These are phyloP conservation scores for Sugiyamaella marilandica DNA, from an alignment of 805 yeast species.

Conservation along the genomic window DNA sequence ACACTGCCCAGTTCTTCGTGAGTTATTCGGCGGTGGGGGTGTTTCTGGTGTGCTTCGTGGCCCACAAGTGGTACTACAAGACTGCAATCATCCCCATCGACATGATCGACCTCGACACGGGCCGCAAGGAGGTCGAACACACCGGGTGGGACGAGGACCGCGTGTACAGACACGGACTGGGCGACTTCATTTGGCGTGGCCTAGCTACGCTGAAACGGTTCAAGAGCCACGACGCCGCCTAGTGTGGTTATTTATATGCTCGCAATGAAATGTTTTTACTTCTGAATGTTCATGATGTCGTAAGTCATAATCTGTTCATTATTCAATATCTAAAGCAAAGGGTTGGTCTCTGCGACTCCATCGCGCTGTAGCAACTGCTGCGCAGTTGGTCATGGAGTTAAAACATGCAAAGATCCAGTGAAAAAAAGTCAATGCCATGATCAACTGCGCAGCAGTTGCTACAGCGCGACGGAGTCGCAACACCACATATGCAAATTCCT, in stretches of 20 bases:
- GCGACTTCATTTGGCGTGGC: conserved; percentile 4
- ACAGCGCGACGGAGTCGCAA: too few species aligned
- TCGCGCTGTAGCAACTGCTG: too few species aligned
- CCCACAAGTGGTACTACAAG: conserved; percentile 55
- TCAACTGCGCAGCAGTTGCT: too few species aligned
- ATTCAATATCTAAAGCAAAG: too few species aligned
- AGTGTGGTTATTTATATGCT: not conserved
- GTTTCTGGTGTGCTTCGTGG: conserved; percentile 46
- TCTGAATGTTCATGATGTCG: not conserved
- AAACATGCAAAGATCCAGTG: too few species aligned
- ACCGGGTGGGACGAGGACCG: conserved; percentile 75
- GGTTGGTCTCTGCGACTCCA: too few species aligned
- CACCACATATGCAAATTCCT: too few species aligned
- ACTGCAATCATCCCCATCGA: conserved; percentile 65
- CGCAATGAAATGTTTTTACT: not conserved
- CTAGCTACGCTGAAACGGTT: conserved; percentile 1
- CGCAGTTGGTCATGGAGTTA: too few species aligned
- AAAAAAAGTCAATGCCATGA: too few species aligned
- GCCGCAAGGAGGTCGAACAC: conserved; percentile 78
- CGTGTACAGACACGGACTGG: conserved; percentile 20
- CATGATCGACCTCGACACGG: conserved; percentile 75
- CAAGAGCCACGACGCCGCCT: not conserved
- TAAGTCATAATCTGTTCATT: too few species aligned
- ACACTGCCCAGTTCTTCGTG: conserved; percentile 54
- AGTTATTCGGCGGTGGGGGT: conserved; percentile 59